These are phyloP conservation scores for Crepidotus sp. DNA, from an alignment of 1,284 basidiomycete genomes.

Conservation along the genomic window DNA sequence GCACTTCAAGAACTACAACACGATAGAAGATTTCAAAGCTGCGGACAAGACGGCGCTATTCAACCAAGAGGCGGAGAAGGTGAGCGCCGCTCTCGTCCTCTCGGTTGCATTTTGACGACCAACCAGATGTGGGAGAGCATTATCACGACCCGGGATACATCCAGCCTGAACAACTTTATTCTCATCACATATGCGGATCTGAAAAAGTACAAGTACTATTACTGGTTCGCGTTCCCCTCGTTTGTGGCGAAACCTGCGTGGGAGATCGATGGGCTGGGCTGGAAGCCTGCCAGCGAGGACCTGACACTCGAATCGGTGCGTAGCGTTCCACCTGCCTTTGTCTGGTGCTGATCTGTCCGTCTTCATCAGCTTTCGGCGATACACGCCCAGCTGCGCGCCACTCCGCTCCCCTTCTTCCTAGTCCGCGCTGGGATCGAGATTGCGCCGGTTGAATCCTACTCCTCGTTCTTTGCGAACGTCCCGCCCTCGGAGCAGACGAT, in stretches of 20 bases:
- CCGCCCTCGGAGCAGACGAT: conserved; percentile 49
- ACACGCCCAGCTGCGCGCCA: conserved; percentile 36
- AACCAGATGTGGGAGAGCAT: conserved; percentile 62
- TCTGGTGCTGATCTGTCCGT: conserved; percentile 1
- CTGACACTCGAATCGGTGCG: conserved; percentile 30
- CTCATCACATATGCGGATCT: conserved; percentile 93
- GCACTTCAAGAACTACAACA: conserved; percentile 88
- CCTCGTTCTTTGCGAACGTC: conserved; percentile 28
- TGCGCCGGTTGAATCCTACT: conserved; percentile 47
- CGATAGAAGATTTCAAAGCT: conserved; percentile 90
- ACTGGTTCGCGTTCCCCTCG: conserved; percentile 97
- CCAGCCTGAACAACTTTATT: conserved; percentile 69
- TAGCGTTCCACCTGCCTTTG: conserved; percentile 1
- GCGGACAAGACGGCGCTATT: conserved; percentile 85
- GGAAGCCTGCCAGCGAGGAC: conserved; percentile 38
- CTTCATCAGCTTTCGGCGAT: conserved; percentile 40
- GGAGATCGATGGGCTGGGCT: conserved; percentile 59
- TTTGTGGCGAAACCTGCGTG: conserved; percentile 81
- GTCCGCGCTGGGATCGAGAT: conserved; percentile 36
- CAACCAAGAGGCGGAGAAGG: conserved; percentile 57
- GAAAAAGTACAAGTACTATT: conserved; percentile 96
- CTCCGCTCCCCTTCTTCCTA: conserved; percentile 50
- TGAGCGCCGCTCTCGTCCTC: conserved; percentile 23
- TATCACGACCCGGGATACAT: conserved; percentile 38
- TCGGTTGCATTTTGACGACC: conserved; percentile 3